Evolutionary conservation across 306 rosid genomes (phyloP).

Genomic region (Corylus heterophylla): DNA sequence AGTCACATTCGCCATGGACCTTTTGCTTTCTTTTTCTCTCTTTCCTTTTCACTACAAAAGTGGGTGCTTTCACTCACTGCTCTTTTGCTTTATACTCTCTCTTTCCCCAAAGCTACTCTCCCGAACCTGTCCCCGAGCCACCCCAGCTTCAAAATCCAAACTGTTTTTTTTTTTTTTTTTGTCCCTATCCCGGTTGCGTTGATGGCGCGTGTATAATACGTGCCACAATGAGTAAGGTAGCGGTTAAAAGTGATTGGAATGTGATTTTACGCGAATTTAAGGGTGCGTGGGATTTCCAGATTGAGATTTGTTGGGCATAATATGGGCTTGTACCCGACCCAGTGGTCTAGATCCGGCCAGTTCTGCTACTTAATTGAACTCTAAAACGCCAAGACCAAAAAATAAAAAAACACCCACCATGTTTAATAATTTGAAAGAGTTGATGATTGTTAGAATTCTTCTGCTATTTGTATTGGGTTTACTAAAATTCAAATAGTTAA

Average conservation of each 20-base stretch:
- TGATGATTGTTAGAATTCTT: too few species aligned
- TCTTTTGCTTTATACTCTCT: constrained; percentile 31
- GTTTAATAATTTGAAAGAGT: background rate
- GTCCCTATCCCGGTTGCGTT: background rate
- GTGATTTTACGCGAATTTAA: background rate
- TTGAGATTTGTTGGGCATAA: background rate
- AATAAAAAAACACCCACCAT: background rate
- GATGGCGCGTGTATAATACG: background rate
- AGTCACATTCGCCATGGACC: constrained; percentile 42
- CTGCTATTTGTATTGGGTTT: too few species aligned
- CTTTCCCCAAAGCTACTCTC: constrained; percentile 24
- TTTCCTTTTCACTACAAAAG: constrained; percentile 20
- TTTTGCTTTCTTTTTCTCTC: constrained; percentile 24
- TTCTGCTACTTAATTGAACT: background rate
- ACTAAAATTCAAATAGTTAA: too few species aligned
- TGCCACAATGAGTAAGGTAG: background rate
- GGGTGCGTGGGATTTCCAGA: background rate
- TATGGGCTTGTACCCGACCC: too few species aligned
- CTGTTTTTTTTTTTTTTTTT: background rate
- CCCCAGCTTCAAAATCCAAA: background rate
- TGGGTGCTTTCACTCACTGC: constrained; percentile 12
- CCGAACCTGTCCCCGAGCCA: constrained; percentile 32
- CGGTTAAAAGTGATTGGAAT: background rate
- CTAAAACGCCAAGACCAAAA: background rate
- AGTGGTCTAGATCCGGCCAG: too few species aligned